phyloP scores from a whole-genome alignment of 305 asterid genomes.

The Vinca major region DNA sequence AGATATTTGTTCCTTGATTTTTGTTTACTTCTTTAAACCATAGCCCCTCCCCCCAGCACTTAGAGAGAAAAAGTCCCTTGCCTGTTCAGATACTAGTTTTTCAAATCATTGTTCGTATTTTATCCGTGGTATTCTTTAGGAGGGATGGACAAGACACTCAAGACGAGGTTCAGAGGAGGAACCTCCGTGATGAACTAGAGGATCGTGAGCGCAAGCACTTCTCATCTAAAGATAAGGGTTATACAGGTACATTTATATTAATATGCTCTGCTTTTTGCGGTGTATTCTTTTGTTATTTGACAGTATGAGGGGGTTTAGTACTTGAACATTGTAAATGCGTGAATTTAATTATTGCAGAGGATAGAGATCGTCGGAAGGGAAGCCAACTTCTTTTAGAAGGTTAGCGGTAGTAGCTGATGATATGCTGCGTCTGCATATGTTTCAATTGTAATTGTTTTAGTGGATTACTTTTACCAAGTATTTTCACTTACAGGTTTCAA shows the following conservation, averaged over 20 bases:
- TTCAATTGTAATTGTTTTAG: not conserved
- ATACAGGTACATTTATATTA: constrained; percentile 4
- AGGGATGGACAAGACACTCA: constrained; percentile 88
- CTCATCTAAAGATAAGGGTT: constrained; percentile 49
- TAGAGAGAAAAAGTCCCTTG: too few species aligned
- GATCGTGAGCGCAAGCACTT: constrained; percentile 81
- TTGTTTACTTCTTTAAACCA: not conserved
- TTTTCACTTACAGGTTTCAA: constrained; percentile 40
- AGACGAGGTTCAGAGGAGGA: constrained; percentile 67
- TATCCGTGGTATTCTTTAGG: constrained; percentile 28
- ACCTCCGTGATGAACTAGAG: constrained; percentile 73
- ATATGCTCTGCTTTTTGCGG: too few species aligned
- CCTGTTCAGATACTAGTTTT: not conserved
- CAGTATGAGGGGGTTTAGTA: not conserved
- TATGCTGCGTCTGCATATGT: not conserved
- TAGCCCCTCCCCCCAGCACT: not conserved
- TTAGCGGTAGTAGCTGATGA: constrained; percentile 20
- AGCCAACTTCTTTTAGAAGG: constrained; percentile 82
- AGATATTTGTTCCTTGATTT: too few species aligned
- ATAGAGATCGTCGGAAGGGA: constrained; percentile 42
- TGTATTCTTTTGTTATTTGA: not conserved
- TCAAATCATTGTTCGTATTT: not conserved
- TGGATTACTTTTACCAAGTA: not conserved
- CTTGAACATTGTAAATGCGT: not conserved
- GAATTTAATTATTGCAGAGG: constrained; percentile 25